Evolutionary conservation across 352 stramenopile species (phyloP).

Genomic region (Globisporangium radiosum): DNA sequence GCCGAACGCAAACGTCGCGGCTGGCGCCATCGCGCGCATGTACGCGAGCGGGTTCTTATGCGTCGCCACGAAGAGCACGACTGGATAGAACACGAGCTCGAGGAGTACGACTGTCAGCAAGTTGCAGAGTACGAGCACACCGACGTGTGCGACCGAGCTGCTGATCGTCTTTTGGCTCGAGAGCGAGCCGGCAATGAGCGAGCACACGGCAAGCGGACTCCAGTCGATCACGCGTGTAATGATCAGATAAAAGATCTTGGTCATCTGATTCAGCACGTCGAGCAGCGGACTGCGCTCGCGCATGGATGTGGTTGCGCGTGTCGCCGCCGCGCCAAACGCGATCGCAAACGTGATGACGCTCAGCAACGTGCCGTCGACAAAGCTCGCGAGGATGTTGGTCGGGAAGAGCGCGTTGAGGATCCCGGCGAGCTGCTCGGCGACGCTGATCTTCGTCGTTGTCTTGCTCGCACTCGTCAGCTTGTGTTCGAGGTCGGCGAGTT

Average conservation of each 20-base stretch:
- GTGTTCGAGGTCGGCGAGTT: conserved; percentile 36
- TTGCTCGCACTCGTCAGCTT: conserved; percentile 10
- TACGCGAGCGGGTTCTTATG: conserved; percentile 47
- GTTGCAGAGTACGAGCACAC: conserved; percentile 49
- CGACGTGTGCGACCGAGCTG: conserved; percentile 38
- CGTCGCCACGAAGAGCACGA: conserved; percentile 38
- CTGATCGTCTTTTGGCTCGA: conserved; percentile 36
- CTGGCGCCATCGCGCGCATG: conserved; percentile 59
- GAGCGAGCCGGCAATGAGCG: conserved; percentile 60
- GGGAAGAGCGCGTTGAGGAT: conserved; percentile 53
- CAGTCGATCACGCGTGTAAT: conserved; percentile 61
- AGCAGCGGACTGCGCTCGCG: conserved; percentile 53
- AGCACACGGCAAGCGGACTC: conserved; percentile 60
- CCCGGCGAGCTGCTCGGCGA: conserved; percentile 44
- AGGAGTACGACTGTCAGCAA: conserved; percentile 37
- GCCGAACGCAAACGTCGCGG: conserved; percentile 56
- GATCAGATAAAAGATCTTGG: conserved; percentile 62
- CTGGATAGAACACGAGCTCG: conserved; percentile 49
- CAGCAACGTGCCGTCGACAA: conserved; percentile 42
- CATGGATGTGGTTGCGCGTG: conserved; percentile 25
- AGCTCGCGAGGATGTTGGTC: conserved; percentile 49
- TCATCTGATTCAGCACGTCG: conserved; percentile 57
- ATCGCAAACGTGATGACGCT: conserved; percentile 65
- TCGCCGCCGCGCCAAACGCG: conserved; percentile 45
- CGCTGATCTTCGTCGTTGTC: conserved; percentile 26